These are phyloP conservation scores for Flagelloscypha sp. DNA, from an alignment of 768 basidiomycete genomes.

Conservation along the genomic window DNA sequence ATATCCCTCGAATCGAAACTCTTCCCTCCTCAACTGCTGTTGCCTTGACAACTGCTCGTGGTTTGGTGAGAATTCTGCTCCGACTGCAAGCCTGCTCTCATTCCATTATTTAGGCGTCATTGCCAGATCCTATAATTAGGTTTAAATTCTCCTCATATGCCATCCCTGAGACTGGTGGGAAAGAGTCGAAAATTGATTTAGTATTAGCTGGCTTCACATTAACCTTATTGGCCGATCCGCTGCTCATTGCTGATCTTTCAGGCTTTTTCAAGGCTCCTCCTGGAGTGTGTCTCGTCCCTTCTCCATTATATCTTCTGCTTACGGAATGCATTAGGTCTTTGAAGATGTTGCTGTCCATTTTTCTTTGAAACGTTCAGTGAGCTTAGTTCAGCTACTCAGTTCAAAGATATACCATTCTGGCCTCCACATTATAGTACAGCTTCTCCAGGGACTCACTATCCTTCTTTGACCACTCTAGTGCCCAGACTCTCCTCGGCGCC, in stretches of 20 bases:
- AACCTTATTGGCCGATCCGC: constrained; percentile 51
- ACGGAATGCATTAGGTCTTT: too few species aligned
- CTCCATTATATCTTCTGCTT: too few species aligned
- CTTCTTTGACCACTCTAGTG: constrained; percentile 8
- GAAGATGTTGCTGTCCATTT: too few species aligned
- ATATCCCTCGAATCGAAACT: constrained; percentile 38
- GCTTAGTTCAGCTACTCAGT: too few species aligned
- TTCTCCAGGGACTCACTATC: constrained; percentile 13
- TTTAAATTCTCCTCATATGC: constrained; percentile 59
- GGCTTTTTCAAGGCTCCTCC: constrained; percentile 75
- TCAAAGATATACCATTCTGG: too few species aligned
- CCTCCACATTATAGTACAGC: too few species aligned
- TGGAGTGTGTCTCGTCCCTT: constrained; percentile 60
- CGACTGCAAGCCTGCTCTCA: neutral
- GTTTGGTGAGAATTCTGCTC: constrained; percentile 40
- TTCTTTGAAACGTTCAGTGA: too few species aligned
- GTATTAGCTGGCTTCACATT: constrained; percentile 57
- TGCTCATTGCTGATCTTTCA: constrained; percentile 54
- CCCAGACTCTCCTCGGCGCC: constrained; percentile 17
- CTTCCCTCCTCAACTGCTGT: constrained; percentile 32
- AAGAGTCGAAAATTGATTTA: constrained; percentile 69
- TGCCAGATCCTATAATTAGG: constrained; percentile 46
- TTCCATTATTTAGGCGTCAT: constrained; percentile 27
- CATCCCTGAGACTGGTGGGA: constrained; percentile 53
- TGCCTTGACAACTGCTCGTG: constrained; percentile 47